Evolutionary conservation across 129 eudicot species (phyloP), one percentile per base, ranked within the genome.

Genomic region (Flaveria sonorensis): DNA sequence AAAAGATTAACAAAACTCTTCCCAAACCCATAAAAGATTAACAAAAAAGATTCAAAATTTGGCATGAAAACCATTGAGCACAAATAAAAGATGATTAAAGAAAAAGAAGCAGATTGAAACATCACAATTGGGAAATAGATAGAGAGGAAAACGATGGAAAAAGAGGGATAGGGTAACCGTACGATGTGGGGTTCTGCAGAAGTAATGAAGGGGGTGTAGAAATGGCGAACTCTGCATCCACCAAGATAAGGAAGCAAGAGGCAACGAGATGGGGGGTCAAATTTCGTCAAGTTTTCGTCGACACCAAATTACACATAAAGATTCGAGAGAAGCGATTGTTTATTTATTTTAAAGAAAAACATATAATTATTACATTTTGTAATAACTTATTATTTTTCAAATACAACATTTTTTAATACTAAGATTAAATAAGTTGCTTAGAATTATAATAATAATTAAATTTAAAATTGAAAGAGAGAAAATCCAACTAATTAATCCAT

Each of bases 211-310:
- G 63, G 52, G 40, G 45, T 26, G 68, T 26, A 28, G 74, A 67
- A 77, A 66, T 48, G 67, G 74, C 81, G 70, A 51, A 67, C 81
- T 72, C 20, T 62, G 68, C 20, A 16, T 66, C 74, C 81, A 67
- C 66, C 66, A 66, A 67, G 81, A 77, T 77, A 77, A 77, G 81
- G 81, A 52, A 77, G 53, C 20, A 21, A 26, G 40, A 59, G 65
- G 36, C 16, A 59, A 59, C 16, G 11, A 28, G 40, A 11, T 11
- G 72, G 32, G 20, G 66, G 74, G 74, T 76, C 80, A 32, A 76
- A 50, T 64, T 63, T 19, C 36, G 68, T 73, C 68, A 39, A 36
- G 16, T 36, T 73, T 73, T 30, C 40, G 40, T 36, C 40, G 40
- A 6, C 7, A 36, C 40, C 40, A 36, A 4, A 36, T 36, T 36